Evolutionary conservation across 2,329 filamentous ascomycete species (phyloP).

Genomic region (Fusarium devonianum): DNA sequence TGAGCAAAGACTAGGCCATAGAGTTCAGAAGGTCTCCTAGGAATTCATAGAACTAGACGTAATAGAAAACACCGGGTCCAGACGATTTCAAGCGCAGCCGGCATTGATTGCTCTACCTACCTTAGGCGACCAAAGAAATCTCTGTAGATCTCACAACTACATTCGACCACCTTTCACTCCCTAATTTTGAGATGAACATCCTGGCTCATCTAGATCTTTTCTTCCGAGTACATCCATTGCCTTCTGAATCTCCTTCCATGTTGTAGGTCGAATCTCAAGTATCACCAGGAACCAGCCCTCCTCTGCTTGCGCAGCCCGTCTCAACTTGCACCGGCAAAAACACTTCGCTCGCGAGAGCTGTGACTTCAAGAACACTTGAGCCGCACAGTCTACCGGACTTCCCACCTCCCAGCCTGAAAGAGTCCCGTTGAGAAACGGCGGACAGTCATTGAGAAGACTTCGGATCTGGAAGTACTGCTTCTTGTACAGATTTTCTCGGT

Average conservation of each 20-base stretch:
- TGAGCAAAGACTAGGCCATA: background rate
- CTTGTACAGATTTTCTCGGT: constrained; percentile 55
- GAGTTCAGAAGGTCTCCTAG: background rate
- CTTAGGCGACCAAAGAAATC: background rate
- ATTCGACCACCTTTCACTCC: background rate
- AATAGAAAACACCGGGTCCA: background rate
- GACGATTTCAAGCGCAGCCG: background rate
- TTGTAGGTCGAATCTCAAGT: constrained; percentile 38
- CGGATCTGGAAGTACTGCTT: constrained; percentile 70
- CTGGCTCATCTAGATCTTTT: constrained; percentile 39
- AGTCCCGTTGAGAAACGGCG: constrained; percentile 55
- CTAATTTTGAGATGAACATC: background rate
- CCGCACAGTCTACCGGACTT: constrained; percentile 36
- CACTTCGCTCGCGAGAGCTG: constrained; percentile 40
- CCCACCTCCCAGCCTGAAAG: constrained; percentile 42
- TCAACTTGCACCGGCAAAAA: constrained; percentile 44
- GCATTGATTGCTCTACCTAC: background rate
- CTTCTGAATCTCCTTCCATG: constrained; percentile 43
- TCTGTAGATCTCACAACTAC: background rate
- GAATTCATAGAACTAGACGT: background rate
- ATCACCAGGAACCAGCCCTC: constrained; percentile 39
- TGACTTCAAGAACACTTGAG: constrained; percentile 35
- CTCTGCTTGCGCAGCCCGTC: constrained; percentile 26
- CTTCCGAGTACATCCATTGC: constrained; percentile 39
- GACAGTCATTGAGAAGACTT: constrained; percentile 66